phyloP scores from a whole-genome alignment of 2,329 filamentous ascomycete species.

The Podosphaera xanthii region DNA sequence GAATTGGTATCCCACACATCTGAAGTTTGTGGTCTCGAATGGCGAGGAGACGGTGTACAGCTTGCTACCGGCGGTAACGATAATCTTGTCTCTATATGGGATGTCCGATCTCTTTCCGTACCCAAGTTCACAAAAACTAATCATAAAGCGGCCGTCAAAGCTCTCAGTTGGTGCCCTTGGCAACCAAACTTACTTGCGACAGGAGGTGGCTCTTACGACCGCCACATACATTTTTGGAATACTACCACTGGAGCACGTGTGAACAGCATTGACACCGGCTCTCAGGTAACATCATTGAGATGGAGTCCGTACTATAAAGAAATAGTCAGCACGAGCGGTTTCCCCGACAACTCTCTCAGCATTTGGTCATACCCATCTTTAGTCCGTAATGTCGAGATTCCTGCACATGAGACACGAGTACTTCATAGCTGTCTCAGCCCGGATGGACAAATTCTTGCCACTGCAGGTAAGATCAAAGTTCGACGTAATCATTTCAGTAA shows the following conservation, averaged over 20 bases:
- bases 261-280: conserved; percentile 97
- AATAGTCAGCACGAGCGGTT: conserved; percentile 90
- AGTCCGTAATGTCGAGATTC: conserved; percentile 94
- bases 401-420: conserved; percentile 87
- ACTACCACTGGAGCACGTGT: conserved; percentile 89
- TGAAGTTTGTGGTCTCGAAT: conserved; percentile 93
- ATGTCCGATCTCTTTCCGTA: conserved; percentile 74
- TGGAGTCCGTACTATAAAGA: conserved; percentile 97
- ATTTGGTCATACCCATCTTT: conserved; percentile 98
- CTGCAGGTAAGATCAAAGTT: conserved; percentile 38
- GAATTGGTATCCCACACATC: conserved; percentile 94
- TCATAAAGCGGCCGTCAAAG: conserved; percentile 97
- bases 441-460: conserved; percentile 93
- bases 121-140: conserved; percentile 99
- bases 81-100: conserved; percentile 98
- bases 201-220: conserved; percentile 86
- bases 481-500: conserved; percentile 3
- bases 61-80: conserved; percentile 95
- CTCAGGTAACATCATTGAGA: conserved; percentile 83
- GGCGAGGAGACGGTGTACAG: conserved; percentile 89
- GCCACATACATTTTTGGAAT: conserved; percentile 99
- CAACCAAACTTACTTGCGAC: conserved; percentile 92
- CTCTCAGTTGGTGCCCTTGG: conserved; percentile 96
- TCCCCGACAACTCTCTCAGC: conserved; percentile 96
- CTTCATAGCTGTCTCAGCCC: conserved; percentile 93